Base-by-base conservation (phyloP, 2,329 filamentous ascomycete genomes). In the Thyridium curvatum region DNA sequence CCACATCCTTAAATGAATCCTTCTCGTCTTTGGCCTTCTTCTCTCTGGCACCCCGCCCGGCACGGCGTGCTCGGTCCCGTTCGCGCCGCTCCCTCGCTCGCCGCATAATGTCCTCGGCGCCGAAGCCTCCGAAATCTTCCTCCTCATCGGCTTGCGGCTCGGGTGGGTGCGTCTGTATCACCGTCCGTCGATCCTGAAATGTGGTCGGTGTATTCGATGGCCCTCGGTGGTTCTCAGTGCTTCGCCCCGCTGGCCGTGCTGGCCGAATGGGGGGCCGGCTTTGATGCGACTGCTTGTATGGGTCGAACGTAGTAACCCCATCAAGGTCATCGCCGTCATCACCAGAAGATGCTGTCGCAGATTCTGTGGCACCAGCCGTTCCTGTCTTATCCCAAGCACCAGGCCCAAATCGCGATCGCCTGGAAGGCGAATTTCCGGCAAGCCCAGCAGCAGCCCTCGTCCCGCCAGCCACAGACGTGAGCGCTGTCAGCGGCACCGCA, bases 401-500 rank as follows among this genome's bases (percentile, higher is more conserved):
- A 10, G 21, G 21, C 21, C 21, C 21, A 21, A 21, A 34, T n/a
- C 17, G 4, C 12, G 32, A 21, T 8, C 15, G 3, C 32, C 21
- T 34, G 3, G 32, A 17, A 7, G 32, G 32, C 12, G 32, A 34
- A 8, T 10, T 18, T 3, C 21, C 32, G 15, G n/a, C 13, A 34
- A n/a, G 21, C 12, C 32, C 32, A 4, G 32, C 32, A 4, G 32
- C 32, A 21, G 32, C 32, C 8, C 32, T 15, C 7, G 32, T 34
- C 12, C 17, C 32, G 12, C 32, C 10, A 13, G 17, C 32, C 17
- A 13, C 17, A 12, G 32, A 21, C 10, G 17, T 21, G 36, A n/a
- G 30, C 36, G 18, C 18, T 18, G 29, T n/a, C 36, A 38, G 29
- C 2, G 54, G 56, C 8, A 49, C 44, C 8, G 49, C 48, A 28